Evolutionary conservation across 2,329 filamentous ascomycete species (phyloP), one percentile per base, ranked within the genome.

Genomic region (Diplodia seriata): DNA sequence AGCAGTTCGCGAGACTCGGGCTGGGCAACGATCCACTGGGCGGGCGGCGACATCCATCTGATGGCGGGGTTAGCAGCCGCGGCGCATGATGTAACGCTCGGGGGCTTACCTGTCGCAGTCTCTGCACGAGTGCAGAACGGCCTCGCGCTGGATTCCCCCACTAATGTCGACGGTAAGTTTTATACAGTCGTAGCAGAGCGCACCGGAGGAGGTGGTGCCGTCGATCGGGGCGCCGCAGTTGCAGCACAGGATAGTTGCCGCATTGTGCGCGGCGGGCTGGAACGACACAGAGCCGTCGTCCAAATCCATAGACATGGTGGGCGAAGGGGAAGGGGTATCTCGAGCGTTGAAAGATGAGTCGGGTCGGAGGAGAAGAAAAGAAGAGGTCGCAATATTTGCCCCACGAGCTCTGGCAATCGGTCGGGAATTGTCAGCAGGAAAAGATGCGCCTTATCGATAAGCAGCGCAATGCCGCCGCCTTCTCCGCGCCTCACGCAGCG

Each of bases 181-280:
- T 77, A 98, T 89, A 80, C 95, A 98, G 84, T 98, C 94, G 80
- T 93, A 93, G 83, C 95, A 99, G 68, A 97, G 89, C 50, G 95
- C 94, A 70, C 93, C 93, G 65, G 91, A 90, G 31, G 92, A 86
- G 15, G 53, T 50, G 14, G 67, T 68, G 61, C 95, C 95, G 80
- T 97, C 94, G 75, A 99, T 97, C 49, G 94, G 90, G 69, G 92
- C 93, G 76, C 94, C 95, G 80, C 95, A 99, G 85, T 98, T 97
- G 84, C 93, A 97, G 82, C 95, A 99, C 68, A 99, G 91, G 77
- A 98, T 97, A n/a, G 87, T 90, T 70, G 87, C 87, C 70, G 82
- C 75, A 68, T 72, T 80, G 70, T 78, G 77, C 36, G 76, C 73
- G 57, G 73, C 72, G 68, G 80, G 77, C 69, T 76, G 77, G 71